phyloP scores from a whole-genome alignment of 768 basidiomycete species.

The Tricholoma matsutake region DNA sequence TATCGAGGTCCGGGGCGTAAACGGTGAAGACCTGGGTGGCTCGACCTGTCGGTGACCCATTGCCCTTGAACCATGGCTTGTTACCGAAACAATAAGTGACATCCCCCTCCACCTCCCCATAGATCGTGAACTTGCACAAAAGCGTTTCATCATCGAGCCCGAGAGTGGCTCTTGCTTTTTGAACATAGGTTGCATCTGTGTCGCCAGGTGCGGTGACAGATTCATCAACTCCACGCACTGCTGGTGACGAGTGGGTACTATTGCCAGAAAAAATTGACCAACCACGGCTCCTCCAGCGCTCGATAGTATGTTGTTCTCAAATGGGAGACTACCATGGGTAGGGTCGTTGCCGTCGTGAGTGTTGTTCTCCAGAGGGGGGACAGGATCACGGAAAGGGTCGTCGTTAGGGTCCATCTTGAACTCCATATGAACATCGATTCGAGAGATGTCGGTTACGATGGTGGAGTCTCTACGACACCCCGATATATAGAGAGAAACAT shows the following conservation, averaged over 20 bases:
- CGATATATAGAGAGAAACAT: conserved; percentile 1
- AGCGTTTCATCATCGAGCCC: conserved; percentile 14
- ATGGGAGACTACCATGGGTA: background rate
- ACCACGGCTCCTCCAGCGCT: conserved; percentile 4
- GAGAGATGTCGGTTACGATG: conserved; percentile 1
- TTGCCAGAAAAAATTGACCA: background rate
- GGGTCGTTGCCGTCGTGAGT: background rate
- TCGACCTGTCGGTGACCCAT: background rate
- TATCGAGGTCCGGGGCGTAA: background rate
- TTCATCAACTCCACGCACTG: conserved; percentile 8
- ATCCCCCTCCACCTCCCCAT: background rate
- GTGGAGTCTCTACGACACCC: background rate
- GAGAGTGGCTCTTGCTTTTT: background rate
- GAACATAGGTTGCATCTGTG: background rate
- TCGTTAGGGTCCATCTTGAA: conserved; percentile 5
- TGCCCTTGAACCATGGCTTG: background rate
- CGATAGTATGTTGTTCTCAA: background rate
- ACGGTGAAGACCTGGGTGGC: background rate
- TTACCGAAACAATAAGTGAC: background rate
- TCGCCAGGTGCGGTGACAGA: conserved; percentile 14
- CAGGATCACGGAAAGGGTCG: conserved; percentile 5
- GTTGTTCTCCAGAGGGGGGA: no score
- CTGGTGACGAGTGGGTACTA: background rate
- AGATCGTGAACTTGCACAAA: conserved; percentile 14
- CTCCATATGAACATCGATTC: conserved; percentile 6